A percentile compares a stretch with the other conserved stretches of the same genome.
Conservation (phyloP, 805 yeast genomes). For the Teunomyces pallodes region DNA sequence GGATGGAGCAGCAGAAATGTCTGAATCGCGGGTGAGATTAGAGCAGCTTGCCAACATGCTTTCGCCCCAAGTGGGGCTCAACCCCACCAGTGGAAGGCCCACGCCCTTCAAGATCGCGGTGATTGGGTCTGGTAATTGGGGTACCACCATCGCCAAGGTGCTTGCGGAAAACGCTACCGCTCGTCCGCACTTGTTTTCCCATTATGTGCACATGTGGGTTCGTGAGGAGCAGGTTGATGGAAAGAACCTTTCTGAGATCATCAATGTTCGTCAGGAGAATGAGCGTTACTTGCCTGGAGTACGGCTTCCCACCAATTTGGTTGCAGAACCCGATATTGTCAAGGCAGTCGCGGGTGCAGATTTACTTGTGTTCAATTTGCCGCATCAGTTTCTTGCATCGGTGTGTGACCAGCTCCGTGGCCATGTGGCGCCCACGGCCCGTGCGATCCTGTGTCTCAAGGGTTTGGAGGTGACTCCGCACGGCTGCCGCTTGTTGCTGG, state of each 20-base stretch:
- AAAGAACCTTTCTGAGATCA: slow-evolving; percentile 41
- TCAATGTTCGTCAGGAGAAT: slow-evolving; percentile 42
- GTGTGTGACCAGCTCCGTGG: slow-evolving; percentile 40
- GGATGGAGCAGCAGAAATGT: neutral
- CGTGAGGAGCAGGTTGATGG: slow-evolving; percentile 42
- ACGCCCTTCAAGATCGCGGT: slow-evolving; percentile 38
- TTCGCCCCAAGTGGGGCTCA: slow-evolving; percentile 15
- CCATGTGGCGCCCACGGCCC: slow-evolving; percentile 31
- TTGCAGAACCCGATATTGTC: slow-evolving; percentile 40
- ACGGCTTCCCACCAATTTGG: slow-evolving; percentile 39
- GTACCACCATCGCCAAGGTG: slow-evolving; percentile 46
- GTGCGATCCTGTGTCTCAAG: slow-evolving; percentile 47
- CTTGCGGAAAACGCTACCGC: slow-evolving; percentile 42
- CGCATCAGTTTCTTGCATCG: slow-evolving; percentile 44
- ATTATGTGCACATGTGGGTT: slow-evolving; percentile 46
- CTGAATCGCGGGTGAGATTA: slow-evolving; percentile 6
- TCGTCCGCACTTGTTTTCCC: slow-evolving; percentile 37
- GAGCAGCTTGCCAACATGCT: slow-evolving; percentile 28
- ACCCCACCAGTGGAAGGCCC: slow-evolving; percentile 1
- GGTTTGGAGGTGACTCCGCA: slow-evolving; percentile 44
- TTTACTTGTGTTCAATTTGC: slow-evolving; percentile 43
- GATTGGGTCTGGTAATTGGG: slow-evolving; percentile 49
- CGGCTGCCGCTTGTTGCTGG: slow-evolving; percentile 44
- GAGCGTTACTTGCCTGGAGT: slow-evolving; percentile 45
- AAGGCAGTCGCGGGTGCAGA: slow-evolving; percentile 41